Base-by-base conservation (phyloP, 768 basidiomycete species). In the Mycena polygramma region DNA sequence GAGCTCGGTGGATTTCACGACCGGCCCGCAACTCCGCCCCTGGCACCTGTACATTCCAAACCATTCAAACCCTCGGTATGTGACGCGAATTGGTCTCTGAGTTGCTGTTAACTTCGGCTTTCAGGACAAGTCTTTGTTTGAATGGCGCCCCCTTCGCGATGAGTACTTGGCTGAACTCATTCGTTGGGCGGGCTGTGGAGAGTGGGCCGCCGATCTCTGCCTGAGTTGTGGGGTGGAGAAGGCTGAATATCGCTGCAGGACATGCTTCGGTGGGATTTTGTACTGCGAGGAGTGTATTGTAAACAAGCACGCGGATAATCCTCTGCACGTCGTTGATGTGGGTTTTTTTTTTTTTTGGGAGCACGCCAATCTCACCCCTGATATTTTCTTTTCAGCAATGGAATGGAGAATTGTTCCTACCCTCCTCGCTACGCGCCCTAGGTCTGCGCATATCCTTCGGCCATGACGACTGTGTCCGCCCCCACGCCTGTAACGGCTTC, bases 361-460 rank as follows among this genome's bases (percentile, higher is more conserved):
- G 30, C 30, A 30, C 30, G 3, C 6, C 30, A 30, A 6, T 30
- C 30, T 30, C 30, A 30, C 30, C 30, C 22, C n/a, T n/a, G 19
- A 41, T 35, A 41, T 37, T 39, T 39, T n/a, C 11, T 8, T 43
- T 58, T 1, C 62, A 78, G 77, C 17, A 64, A 43, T 78, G 77
- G 72, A 71, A 60, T 39, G 73, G 74, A 4, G 11, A 2, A 1
- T 73, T 41, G 36, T 78, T 75, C 20, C 43, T 43, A 26, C n/a
- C n/a, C 19, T 59, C 54, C 20, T 66, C 67, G 4, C 57, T 77
- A 26, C 63, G 59, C 9, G 62, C 67, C 10, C 22, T 75, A 9
- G 77, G 78, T 7, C 51, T 78, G 5, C 55, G 49, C 15, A 51
- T 79, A 2, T 75, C 78, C 39, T 63, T 78, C n/a, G 74, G 77